Evolutionary conservation across 148 eudicot species (phyloP).

Genomic region (Persicaria tinctoria): DNA sequence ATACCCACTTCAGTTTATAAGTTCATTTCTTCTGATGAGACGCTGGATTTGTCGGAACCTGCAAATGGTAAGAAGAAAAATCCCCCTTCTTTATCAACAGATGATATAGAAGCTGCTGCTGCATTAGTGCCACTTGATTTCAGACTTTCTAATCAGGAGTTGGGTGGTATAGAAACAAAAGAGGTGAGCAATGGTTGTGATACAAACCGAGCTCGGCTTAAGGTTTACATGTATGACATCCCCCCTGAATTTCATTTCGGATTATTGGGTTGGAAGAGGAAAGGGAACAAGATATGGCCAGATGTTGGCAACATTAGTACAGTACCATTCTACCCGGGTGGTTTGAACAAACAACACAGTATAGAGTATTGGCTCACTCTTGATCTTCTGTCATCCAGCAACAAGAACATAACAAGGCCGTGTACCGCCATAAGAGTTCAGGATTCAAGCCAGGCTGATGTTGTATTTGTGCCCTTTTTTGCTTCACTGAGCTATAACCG

Average conservation of each 20-base stretch:
- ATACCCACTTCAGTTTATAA: conserved; percentile 39
- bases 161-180: not conserved
- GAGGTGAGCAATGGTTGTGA: conserved; percentile 22
- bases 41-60: conserved; percentile 18
- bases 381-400: conserved; percentile 75
- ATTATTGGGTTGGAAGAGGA: conserved; percentile 67
- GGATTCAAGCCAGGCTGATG: conserved; percentile 65
- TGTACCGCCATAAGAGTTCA: conserved; percentile 71
- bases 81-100: conserved; percentile 12
- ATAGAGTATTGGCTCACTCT: conserved; percentile 94
- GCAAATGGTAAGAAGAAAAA: not conserved
- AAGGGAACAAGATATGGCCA: conserved; percentile 58
- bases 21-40: conserved; percentile 29
- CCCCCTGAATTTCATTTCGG: conserved; percentile 85
- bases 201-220: conserved; percentile 40
- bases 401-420: conserved; percentile 38
- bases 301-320: conserved; percentile 32
- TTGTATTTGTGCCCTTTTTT: conserved; percentile 83
- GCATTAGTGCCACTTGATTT: not conserved
- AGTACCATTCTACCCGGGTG: conserved; percentile 85
- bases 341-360: conserved; percentile 90
- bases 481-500: conserved; percentile 86
- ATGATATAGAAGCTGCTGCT: not conserved
- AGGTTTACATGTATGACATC: conserved; percentile 81
- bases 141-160: not conserved